Base-by-base conservation (phyloP, 2,329 filamentous ascomycete genomes). In the Ophiostoma tasmaniense region DNA sequence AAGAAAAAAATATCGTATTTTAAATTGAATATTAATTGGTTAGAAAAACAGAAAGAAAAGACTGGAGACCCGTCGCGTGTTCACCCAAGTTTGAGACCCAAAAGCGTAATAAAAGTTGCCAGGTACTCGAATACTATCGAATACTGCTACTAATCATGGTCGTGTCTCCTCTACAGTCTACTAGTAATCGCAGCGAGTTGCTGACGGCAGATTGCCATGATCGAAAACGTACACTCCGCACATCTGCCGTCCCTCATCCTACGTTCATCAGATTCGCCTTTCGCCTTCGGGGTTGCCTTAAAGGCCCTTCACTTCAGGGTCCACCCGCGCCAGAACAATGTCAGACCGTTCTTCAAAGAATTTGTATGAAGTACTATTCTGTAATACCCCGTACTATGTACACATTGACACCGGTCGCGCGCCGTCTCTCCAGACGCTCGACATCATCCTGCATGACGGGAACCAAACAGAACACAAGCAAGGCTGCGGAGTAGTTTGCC, bases 401-500 rank as follows among this genome's bases (percentile, higher is more conserved):
- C 37, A 39, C 13, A 45, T 17, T n/a, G 42, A 5, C 50, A 55
- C n/a, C 25, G n/a, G 50, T 25, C 50, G 8, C 37, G 37, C 37
- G 37, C 37, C 37, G 37, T 39, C 37, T n/a, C n/a, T 22, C 25
- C 25, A 33, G 55, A 30, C 55, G 55, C 55, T 61, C 55, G 22
- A 17, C 55, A 61, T 30, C 55, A 61, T 61, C 55, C 55, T 33
- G 55, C 25, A 61, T 61, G 25, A 61, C 25, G 25, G 52, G 50
- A 10, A 25, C 50, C 22, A 25, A 25, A 52, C 50, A 25, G 50
- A 55, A 22, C 22, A 30, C 25, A 17, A 25, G 50, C 25, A 61
- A 61, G 55, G 55, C 55, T 61, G 55, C 55, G 55, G 55, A 61
- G 55, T 30, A 61, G 55, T 61, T 61, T 61, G 55, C 55, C 55